Base-by-base conservation (phyloP, 371 early-diverging fungal species). In the Mucor velutinosus region DNA sequence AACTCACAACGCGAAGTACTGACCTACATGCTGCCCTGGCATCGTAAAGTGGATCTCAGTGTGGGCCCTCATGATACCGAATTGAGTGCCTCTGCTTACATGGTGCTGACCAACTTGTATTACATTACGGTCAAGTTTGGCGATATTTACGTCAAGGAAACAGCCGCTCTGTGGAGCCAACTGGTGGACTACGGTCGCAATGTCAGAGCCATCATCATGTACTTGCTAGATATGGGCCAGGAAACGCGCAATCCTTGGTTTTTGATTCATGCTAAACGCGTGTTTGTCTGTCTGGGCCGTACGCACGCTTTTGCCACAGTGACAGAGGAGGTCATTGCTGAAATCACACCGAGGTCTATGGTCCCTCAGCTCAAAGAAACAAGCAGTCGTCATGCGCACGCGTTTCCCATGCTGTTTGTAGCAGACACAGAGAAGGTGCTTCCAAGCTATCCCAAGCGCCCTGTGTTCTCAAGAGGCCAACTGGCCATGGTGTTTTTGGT, bases 41-140 rank as follows among this genome's bases (percentile, higher is more conserved):
- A 95, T 37, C 83, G 89, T 27, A 94, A 94, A 62, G 80, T 95
- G 0, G 89, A 90, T 58, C 76, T 94, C 37, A 68, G 72, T 0
- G 77, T 87, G 15, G 89, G 83, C 1, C 73, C 80, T 0, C 59
- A 78, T 11, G 82, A 84, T 19, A 77, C 79, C 0, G 88, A 82
- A 49, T 75, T 83, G 29, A 85, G 86, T 47, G 75, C 81, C 0
- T 82, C 82, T n/a, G 88, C 89, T 15, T 83, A 82, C 76, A 81
- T 91, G 60, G 86, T 95, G 14, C 76, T 97, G 17, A 91, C 87
- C 37, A 95, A 95, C 74, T 72, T 97, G 33, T 92, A 93, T 67
- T 95, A 89, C 67, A 77, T 97, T 58, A 96, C 96, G 0, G 86
- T 93, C 62, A 90, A 89, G 67, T 92, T 90, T 72, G 94, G 92